Evolutionary conservation across 495 filamentous ascomycete species (phyloP).

Genomic region (Xanthoparmelia taractica): DNA sequence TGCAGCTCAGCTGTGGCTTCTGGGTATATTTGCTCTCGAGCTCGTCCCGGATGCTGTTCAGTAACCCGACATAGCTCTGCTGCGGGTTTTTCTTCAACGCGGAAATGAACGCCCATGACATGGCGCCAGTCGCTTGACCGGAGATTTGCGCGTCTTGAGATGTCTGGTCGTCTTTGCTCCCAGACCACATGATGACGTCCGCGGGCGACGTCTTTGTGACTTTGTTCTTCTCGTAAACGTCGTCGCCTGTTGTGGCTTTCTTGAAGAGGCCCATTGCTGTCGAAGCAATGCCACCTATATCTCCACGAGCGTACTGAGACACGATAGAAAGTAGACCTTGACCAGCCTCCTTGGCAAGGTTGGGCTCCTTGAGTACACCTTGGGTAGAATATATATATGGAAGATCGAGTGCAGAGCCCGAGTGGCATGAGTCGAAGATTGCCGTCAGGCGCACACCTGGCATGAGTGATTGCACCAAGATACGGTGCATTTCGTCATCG

Average conservation of each 20-base stretch:
- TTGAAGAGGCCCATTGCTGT: slow-evolving; percentile 85
- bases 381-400: slow-evolving; percentile 96
- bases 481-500: slow-evolving; percentile 97
- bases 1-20: slow-evolving; percentile 94
- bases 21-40: slow-evolving; percentile 82
- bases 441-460: slow-evolving; percentile 87
- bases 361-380: slow-evolving; percentile 95
- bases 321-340: slow-evolving; percentile 87
- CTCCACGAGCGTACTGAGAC: slow-evolving; percentile 81
- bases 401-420: slow-evolving; percentile 88
- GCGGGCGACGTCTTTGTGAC: slow-evolving; percentile 90
- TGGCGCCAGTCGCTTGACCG: slow-evolving; percentile 89
- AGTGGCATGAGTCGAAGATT: slow-evolving; percentile 99
- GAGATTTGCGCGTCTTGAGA: slow-evolving; percentile 62
- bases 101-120: slow-evolving; percentile 95
- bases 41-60: slow-evolving; percentile 94
- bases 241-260: slow-evolving; percentile 79
- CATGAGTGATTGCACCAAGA: slow-evolving; percentile 80
- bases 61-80: slow-evolving; percentile 91
- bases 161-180: slow-evolving; percentile 93
- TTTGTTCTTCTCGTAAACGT: slow-evolving; percentile 67
- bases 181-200: slow-evolving; percentile 96
- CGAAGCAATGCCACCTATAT: slow-evolving; percentile 73
- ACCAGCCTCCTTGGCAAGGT: slow-evolving; percentile 94
- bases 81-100: slow-evolving; percentile 95